Percentiles rank a stretch among this genome's conserved stretches.
phyloP scores from a whole-genome alignment of 2,329 filamentous ascomycete species.

The Colletotrichum sojae region DNA sequence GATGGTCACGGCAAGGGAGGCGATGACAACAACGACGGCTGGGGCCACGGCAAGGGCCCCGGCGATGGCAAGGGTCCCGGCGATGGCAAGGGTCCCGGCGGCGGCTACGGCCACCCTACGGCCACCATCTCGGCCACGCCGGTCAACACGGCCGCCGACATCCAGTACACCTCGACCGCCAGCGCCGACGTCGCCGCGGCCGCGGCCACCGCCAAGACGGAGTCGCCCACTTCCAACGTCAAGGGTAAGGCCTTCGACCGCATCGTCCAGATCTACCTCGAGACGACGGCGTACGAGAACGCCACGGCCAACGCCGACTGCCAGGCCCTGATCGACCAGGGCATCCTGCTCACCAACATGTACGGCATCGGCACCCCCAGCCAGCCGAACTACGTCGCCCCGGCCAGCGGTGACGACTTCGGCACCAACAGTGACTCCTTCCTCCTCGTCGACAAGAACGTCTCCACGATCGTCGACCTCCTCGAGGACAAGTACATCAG shows the following conservation, averaged over 20 bases:
- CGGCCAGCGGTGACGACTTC: slow-evolving; percentile 74
- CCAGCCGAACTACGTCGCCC: slow-evolving; percentile 76
- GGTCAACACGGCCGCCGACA: slow-evolving; percentile 16
- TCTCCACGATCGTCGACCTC: slow-evolving; percentile 57
- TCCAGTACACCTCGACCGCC: slow-evolving; percentile 65
- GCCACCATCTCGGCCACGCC: background rate
- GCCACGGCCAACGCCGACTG: slow-evolving; percentile 69
- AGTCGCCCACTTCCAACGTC: slow-evolving; percentile 73
- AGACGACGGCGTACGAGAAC: slow-evolving; percentile 80
- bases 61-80: background rate
- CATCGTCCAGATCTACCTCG: slow-evolving; percentile 82
- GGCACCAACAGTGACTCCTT: slow-evolving; percentile 75
- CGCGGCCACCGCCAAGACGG: slow-evolving; percentile 72
- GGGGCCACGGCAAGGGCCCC: background rate
- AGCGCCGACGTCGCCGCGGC: slow-evolving; percentile 66
- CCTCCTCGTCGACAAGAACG: slow-evolving; percentile 68
- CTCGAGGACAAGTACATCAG: slow-evolving; percentile 49
- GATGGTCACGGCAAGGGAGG: background rate
- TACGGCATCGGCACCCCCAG: slow-evolving; percentile 73
- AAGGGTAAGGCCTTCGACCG: slow-evolving; percentile 81
- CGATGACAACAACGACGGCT: background rate
- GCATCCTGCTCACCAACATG: slow-evolving; percentile 51
- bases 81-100: background rate
- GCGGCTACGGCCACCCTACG: slow-evolving; percentile 1
- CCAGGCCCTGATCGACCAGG: slow-evolving; percentile 47